Conservation (phyloP, 169 alveolate species). For the Plasmodium ovale region DNA sequence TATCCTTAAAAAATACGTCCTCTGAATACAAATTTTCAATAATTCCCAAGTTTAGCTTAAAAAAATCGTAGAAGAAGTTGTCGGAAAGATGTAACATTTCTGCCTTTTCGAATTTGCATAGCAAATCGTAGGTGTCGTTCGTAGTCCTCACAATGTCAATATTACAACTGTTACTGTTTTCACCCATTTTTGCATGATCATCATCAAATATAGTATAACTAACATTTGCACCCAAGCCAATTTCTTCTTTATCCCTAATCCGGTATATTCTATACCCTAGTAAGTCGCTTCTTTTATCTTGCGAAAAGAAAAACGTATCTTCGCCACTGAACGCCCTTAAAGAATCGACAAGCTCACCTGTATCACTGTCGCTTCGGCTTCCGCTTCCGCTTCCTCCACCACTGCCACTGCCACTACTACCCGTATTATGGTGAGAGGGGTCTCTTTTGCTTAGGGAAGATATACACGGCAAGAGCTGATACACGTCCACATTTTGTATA, state of each 20-base stretch:
- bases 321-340: not conserved
- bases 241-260: not conserved
- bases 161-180: not conserved
- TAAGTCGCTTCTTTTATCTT: slow-evolving; percentile 42
- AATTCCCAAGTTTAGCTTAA: slow-evolving; percentile 62
- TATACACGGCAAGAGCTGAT: slow-evolving; percentile 32
- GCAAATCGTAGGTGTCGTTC: slow-evolving; percentile 12
- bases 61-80: slow-evolving; percentile 28
- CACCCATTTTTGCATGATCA: not conserved
- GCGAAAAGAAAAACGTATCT: slow-evolving; percentile 22
- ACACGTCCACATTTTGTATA: slow-evolving; percentile 26
- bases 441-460: not conserved
- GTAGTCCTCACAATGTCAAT: not conserved
- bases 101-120: slow-evolving; percentile 30
- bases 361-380: not conserved
- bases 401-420: not conserved
- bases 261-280: slow-evolving; percentile 63
- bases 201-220: not conserved
- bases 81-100: slow-evolving; percentile 27
- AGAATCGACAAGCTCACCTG: not conserved
- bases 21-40: slow-evolving; percentile 47
- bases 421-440: not conserved
- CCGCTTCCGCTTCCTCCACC: not conserved
- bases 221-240: not conserved
- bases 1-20: slow-evolving; percentile 9